A percentile compares a stretch with the other conserved stretches of the same genome.
Evolutionary conservation across 169 alveolate genomes (phyloP).

Genomic region (Cryptosporidium xiaoi): DNA sequence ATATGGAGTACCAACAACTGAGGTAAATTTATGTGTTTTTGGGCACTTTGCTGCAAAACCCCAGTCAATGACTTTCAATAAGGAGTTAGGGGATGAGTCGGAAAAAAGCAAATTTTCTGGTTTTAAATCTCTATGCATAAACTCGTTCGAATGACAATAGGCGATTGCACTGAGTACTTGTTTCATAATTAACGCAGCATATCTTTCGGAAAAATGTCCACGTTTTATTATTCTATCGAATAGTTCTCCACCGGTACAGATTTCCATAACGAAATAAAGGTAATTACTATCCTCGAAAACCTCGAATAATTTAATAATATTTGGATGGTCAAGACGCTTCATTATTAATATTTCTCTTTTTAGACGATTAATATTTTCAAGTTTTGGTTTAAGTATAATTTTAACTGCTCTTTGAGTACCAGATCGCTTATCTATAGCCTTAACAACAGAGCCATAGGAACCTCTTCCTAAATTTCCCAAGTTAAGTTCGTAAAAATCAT

Average conservation of each 20-base stretch:
- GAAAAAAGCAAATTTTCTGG: conserved; percentile 90
- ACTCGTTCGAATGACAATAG: conserved; percentile 90
- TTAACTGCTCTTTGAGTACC: conserved; percentile 88
- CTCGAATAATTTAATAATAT: conserved; percentile 75
- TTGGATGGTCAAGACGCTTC: conserved; percentile 80
- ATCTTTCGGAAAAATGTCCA: conserved; percentile 85
- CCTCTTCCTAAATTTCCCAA: conserved; percentile 88
- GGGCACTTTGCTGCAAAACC: conserved; percentile 91
- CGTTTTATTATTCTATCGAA: conserved; percentile 67
- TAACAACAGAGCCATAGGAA: conserved; percentile 89
- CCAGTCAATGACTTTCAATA: conserved; percentile 93
- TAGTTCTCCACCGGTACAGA: conserved; percentile 75
- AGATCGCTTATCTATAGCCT: conserved; percentile 87
- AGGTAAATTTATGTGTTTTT: conserved; percentile 86
- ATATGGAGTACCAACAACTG: conserved; percentile 94
- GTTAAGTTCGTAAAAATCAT: conserved; percentile 85
- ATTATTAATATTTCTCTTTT: conserved; percentile 89
- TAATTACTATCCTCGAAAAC: conserved; percentile 71
- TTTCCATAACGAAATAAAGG: conserved; percentile 71
- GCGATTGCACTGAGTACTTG: conserved; percentile 92
- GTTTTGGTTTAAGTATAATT: conserved; percentile 85
- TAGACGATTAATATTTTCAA: conserved; percentile 88
- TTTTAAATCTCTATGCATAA: conserved; percentile 90
- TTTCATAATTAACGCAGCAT: conserved; percentile 91
- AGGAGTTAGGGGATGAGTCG: conserved; percentile 85